Evolutionary conservation across 73 alveolate genomes (phyloP).

Genomic region (Blepharisma japonicum): DNA sequence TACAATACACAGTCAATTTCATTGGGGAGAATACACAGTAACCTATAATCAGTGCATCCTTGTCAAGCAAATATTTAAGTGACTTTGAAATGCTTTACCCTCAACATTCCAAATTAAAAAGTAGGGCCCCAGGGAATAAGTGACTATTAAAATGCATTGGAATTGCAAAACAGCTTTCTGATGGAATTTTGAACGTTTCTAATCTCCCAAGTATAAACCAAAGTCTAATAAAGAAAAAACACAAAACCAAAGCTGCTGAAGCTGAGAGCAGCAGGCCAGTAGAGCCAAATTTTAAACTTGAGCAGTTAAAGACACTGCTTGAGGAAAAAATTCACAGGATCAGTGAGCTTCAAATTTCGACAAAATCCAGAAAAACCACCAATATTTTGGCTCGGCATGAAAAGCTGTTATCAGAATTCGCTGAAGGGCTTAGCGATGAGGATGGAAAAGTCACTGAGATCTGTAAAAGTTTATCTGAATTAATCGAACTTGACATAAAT

Average conservation of each 20-base stretch:
- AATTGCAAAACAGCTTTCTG: neutral
- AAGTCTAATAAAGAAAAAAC: neutral
- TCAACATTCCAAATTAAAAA: neutral
- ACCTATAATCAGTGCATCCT: neutral
- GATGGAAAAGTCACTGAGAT: too few species aligned
- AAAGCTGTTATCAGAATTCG: too few species aligned
- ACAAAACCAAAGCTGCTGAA: neutral
- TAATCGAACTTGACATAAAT: too few species aligned
- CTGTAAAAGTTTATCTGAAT: too few species aligned
- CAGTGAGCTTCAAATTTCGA: too few species aligned
- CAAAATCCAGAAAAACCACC: too few species aligned
- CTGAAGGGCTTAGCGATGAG: too few species aligned
- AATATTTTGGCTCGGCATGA: too few species aligned
- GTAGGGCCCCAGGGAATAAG: neutral
- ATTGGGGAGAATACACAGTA: conserved; percentile 9
- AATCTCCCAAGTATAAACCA: neutral
- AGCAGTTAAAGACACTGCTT: too few species aligned
- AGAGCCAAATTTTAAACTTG: too few species aligned
- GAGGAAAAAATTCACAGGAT: too few species aligned
- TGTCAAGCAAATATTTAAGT: neutral
- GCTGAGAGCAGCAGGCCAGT: neutral
- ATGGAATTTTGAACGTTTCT: neutral
- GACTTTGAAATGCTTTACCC: neutral
- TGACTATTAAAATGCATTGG: neutral
- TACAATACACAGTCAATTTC: conserved; percentile 3